Evolutionary conservation across 441 rosid genomes (phyloP), one percentile per base, ranked within the genome.

Genomic region (Eutrema salsugineum): DNA sequence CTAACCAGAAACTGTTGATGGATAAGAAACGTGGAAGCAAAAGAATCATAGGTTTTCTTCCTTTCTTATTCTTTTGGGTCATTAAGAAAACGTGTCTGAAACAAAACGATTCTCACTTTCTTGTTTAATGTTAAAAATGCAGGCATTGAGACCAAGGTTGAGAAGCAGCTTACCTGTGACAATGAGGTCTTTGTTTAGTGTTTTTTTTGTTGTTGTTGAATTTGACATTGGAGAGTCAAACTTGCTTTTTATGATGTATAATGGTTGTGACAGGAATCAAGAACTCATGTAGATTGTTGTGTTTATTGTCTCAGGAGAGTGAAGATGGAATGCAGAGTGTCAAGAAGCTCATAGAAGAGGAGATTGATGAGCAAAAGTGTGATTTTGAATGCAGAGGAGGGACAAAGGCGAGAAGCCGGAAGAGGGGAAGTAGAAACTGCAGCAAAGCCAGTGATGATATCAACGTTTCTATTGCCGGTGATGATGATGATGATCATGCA

Each of bases 281-380:
- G 43, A 69, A 28, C 46, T 71, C 61, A 44, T 54, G 67, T 66
- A 49, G 16, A 32, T 48, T 64, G 63, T 24, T 42, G 65, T 59
- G 36, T 71, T 63, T 27, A n/a, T 20, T 40, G 58, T 68, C 36
- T 60, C 57, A 68, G 78, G 68, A 68, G 62, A 53, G 46, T 17
- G 69, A 71, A 49, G 59, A 11, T 62, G 64, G n/a, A 17, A 58
- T 17, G 60, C 71, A 65, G 82, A 87, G 94, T 73, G 90, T 96
- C 62, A 93, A 91, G 87, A 83, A 77, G 67, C 94, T 93, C 62
- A 90, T 93, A 15, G 98, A 96, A 79, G 97, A 88, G 64, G 99
- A 93, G 75, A 87, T 87, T 63, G 85, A 70, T 62, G 73, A 67
- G 70, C 69, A 36, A 79, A 81, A 75, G 39, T 74, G 57, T 75